Conservation (phyloP, 2,329 filamentous ascomycete species). For the Pseudogymnoascus sp. region DNA sequence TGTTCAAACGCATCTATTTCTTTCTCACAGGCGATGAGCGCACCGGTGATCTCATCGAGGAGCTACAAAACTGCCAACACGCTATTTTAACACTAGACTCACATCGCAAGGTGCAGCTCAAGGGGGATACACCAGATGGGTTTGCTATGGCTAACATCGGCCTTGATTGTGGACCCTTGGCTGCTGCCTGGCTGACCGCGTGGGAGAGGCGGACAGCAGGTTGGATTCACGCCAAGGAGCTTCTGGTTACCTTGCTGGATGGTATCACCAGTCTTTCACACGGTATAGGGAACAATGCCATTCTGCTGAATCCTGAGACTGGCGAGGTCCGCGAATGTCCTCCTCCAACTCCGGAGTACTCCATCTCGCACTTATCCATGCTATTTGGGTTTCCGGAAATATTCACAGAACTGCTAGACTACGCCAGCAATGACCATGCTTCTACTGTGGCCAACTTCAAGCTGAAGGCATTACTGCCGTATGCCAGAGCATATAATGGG, state of each 20-base stretch:
- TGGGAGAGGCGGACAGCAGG: constrained; percentile 10
- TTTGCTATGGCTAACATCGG: constrained; percentile 9
- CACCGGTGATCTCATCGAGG: constrained; percentile 44
- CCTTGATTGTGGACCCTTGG: constrained; percentile 7
- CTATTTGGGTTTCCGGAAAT: neutral
- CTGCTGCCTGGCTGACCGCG: neutral
- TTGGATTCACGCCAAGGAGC: neutral
- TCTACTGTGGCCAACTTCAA: constrained; percentile 4
- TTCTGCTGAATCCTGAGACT: constrained; percentile 5
- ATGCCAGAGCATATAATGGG: constrained; percentile 10
- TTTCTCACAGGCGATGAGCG: constrained; percentile 35
- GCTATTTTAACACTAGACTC: constrained; percentile 6
- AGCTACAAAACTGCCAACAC: constrained; percentile 24
- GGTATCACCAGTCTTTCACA: neutral
- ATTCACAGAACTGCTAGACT: neutral
- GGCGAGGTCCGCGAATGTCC: constrained; percentile 3
- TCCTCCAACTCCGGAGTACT: neutral
- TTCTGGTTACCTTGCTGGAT: constrained; percentile 3
- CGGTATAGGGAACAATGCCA: constrained; percentile 5
- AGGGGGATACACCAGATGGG: neutral
- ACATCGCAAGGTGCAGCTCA: constrained; percentile 6
- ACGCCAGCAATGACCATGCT: neutral
- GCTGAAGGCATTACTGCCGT: neutral
- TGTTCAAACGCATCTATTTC: constrained; percentile 31
- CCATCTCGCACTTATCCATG: constrained; percentile 7